Base-by-base conservation (phyloP, 768 basidiomycete species). In the Cystofilobasidium capitatum region DNA sequence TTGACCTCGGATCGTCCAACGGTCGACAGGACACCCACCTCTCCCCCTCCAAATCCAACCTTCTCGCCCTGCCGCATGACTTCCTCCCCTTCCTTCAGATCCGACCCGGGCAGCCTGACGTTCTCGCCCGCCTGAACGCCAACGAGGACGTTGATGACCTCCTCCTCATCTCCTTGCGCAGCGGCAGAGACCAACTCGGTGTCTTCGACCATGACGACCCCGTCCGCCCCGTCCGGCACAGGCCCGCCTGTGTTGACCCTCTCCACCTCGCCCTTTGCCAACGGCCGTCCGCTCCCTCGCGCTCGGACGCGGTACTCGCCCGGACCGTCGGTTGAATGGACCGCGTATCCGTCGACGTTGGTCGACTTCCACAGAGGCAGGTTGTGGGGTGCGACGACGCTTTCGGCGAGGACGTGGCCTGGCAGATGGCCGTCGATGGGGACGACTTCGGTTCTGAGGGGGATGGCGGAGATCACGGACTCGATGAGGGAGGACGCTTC, bases 181-280 rank as follows among this genome's bases (percentile, higher is more conserved):
- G 42, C 17, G 31, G 57, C 22, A 12, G 83, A n/a, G 17, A 84
- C 79, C 9, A 94, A 80, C 65, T 83, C 82, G 0, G 91, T 93
- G 74, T 93, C 91, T 77, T 94, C 91, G 24, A 94, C 91, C 90
- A 92, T 93, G 76, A 94, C 85, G 2, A 91, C 86, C 0, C 88
- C 79, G 73, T 92, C 86, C 9, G 86, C 76, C 6, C 88, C 89
- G 0, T 77, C 75, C 1, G 91, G 91, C 2, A 94, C 78, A 0
- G 89, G 88, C 0, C 83, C 87, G 8, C 91, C 91, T 0, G 91
- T 94, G 77, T 91, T 92, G 75, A 94, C 83, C 51, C 91, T 85
- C 75, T 84, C 88, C 44, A 83, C 76, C 24, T 78, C 73, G 12
- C 84, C 79, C 0, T 75, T 68, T 29, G 86, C 84, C 4, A 88